Base-by-base conservation (phyloP, 257 asterid species). In the Thymus mandschuricus region DNA sequence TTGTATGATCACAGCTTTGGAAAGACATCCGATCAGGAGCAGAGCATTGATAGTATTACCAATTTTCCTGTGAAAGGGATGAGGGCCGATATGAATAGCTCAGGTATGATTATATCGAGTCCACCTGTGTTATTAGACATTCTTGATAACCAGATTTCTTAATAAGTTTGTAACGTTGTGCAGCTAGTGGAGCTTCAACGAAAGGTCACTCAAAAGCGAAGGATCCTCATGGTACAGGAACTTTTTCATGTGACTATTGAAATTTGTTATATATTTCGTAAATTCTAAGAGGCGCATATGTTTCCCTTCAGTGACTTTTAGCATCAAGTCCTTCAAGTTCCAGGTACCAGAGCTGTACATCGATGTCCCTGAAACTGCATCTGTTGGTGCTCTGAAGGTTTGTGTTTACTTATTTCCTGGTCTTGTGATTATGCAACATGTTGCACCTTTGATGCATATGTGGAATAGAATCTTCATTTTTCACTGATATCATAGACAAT, bases 311-410 rank as follows among this genome's bases (percentile, higher is more conserved):
- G 99, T 95, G 77, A 85, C 80, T 79, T 75, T 95, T 60, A 92
- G 97, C 84, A 95, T 95, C 34, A 92, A 92, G 83, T 90, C 99
- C 68, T 95, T 95, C 85, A 88, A 76, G 87, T 95, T 95, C 85
- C 87, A 76, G 87, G 94, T 95, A 80, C 99, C 99, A 40, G 99
- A 95, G 83, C 94, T 95, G 62, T 88, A 81, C 78, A 75, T 95
- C 30, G 99, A 95, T 87, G 96, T 95, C 80, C 95, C 99, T 63
- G 98, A 95, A 85, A 87, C 85, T 69, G 92, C 91, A 30, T 92
- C 92, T 35, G 86, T 95, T 69, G 97, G 98, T 79, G 88, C 97
- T 31, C 85, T 95, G 68, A 95, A 92, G 97, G 99, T 95, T 76
- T 48, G 79, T 67, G 60, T 35, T 64, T 31, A 2, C 35, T 72